Evolutionary conservation across 495 filamentous ascomycete genomes (phyloP).

Genomic region (Penicillium lividum): DNA sequence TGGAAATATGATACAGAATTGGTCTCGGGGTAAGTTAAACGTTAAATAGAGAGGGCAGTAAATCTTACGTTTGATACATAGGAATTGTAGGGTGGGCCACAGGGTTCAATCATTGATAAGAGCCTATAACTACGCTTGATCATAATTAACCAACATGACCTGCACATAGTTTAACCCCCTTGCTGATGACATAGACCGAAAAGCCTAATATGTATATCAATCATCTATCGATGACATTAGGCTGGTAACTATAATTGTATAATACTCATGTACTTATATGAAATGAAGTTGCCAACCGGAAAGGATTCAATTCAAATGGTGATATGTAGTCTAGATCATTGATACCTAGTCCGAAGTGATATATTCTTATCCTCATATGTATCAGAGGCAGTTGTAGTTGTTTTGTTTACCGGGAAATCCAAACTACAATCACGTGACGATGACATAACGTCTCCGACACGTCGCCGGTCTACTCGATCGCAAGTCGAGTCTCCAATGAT

Average conservation of each 20-base stretch:
- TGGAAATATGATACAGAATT: background rate
- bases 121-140: background rate
- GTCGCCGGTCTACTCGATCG: conserved; percentile 8
- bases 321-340: no score
- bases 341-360: no score
- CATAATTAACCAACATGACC: background rate
- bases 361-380: no score
- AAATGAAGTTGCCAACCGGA: background rate
- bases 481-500: conserved; percentile 15
- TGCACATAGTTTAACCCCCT: background rate
- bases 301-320: no score
- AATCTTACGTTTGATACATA: background rate
- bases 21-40: background rate
- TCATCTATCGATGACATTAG: background rate
- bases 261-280: background rate
- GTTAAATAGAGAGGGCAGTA: background rate
- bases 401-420: no score
- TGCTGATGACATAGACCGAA: background rate
- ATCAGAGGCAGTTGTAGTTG: no score
- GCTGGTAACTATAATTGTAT: no score
- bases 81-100: background rate
- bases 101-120: background rate
- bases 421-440: conserved; percentile 13
- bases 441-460: conserved; percentile 27
- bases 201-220: background rate